Percentiles rank a stretch among this genome's conserved stretches.
Conservation (phyloP, 345 rosid genomes). For the Camelina hispida region DNA sequence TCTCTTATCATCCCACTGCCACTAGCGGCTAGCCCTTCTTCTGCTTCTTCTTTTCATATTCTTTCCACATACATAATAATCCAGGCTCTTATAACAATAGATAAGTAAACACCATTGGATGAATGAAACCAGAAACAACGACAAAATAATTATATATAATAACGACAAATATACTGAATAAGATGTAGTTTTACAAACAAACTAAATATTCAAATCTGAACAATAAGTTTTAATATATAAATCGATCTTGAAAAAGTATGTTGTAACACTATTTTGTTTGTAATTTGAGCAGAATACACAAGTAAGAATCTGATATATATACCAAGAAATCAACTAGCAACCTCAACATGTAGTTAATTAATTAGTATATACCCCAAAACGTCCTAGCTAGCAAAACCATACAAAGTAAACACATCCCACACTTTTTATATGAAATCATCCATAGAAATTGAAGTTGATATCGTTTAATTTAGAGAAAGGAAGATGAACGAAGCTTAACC, state of each 20-base stretch:
- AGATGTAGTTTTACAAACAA: not conserved
- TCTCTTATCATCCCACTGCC: constrained; percentile 13
- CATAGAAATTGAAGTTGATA: not conserved
- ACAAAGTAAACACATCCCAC: not conserved
- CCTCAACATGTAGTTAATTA: not conserved
- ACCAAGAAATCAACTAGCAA: not conserved
- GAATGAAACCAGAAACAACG: constrained; percentile 13
- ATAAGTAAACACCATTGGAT: not conserved
- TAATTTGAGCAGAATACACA: not conserved
- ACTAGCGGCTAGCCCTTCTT: not conserved
- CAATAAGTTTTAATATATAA: not conserved
- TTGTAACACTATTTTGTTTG: not conserved
- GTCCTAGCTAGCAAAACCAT: not conserved
- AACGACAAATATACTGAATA: too few species aligned
- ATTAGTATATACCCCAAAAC: not conserved
- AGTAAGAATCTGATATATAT: not conserved
- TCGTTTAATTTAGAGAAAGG: not conserved
- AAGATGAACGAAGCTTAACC: not conserved
- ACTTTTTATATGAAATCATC: not conserved
- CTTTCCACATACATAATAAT: constrained; percentile 14
- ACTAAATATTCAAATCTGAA: not conserved
- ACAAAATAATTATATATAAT: not conserved
- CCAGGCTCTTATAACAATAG: not conserved
- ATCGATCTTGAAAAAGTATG: constrained; percentile 7
- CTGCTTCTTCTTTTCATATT: not conserved